Percentiles rank a stretch among this genome's conserved stretches.
Conservation (phyloP, 225 moss, liverwort and hornwort species). For the Physcomitrellopsis africana region DNA sequence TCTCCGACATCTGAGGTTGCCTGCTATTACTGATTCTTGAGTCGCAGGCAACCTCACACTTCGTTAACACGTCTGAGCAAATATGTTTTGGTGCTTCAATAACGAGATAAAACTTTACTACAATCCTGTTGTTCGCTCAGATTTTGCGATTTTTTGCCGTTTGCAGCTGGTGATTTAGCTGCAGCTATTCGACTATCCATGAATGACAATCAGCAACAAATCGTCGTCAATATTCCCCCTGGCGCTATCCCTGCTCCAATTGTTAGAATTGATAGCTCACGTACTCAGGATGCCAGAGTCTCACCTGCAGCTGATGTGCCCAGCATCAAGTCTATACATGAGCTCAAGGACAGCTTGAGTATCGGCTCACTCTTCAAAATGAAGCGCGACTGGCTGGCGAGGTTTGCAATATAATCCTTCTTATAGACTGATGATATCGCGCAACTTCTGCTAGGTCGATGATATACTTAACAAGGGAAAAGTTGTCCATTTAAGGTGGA, state of each 20-base stretch:
- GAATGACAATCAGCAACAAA: constrained; percentile 44
- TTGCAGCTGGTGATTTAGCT: constrained; percentile 72
- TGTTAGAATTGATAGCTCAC: constrained; percentile 58
- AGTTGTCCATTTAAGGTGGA: background rate
- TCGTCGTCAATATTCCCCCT: constrained; percentile 49
- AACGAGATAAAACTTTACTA: no score
- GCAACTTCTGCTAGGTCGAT: background rate
- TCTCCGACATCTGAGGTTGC: background rate
- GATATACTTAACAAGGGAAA: background rate
- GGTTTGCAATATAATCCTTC: constrained; percentile 35
- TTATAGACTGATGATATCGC: background rate
- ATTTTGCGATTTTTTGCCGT: background rate
- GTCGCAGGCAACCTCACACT: no score
- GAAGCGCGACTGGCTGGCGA: constrained; percentile 79
- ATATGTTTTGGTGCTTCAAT: no score
- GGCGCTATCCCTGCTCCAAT: constrained; percentile 58
- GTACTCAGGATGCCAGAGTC: constrained; percentile 63
- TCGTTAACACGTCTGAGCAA: no score
- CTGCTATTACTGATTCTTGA: no score
- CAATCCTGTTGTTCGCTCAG: no score
- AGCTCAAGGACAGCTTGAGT: constrained; percentile 71
- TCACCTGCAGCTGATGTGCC: constrained; percentile 62
- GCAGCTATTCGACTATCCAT: constrained; percentile 80
- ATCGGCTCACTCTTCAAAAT: constrained; percentile 75
- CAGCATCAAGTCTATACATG: constrained; percentile 71